These are phyloP conservation scores for Brassica cretica DNA, from an alignment of 345 rosid genomes.

Conservation along the genomic window DNA sequence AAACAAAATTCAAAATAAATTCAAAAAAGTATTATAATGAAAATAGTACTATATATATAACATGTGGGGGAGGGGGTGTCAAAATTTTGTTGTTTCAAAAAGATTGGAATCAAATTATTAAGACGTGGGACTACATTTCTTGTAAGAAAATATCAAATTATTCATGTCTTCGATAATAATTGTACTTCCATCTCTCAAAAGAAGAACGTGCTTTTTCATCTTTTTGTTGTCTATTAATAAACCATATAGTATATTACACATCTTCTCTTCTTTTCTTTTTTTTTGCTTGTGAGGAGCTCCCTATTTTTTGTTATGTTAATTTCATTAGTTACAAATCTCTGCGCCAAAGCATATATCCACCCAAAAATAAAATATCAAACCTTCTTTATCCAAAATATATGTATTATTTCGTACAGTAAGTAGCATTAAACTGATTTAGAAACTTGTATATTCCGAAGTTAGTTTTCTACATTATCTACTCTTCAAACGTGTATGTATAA, in stretches of 20 bases:
- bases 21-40: neutral
- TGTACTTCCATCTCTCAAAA: slow-evolving; percentile 37
- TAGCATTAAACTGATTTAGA: neutral
- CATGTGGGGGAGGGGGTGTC: slow-evolving; percentile 19
- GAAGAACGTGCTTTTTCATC: slow-evolving; percentile 19
- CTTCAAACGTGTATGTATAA: slow-evolving; percentile 12
- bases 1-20: no score
- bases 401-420: neutral
- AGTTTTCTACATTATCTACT: slow-evolving; percentile 19
- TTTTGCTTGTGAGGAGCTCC: neutral
- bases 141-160: slow-evolving; percentile 19
- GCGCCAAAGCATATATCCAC: neutral
- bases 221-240: neutral
- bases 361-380: neutral
- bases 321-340: neutral
- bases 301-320: neutral
- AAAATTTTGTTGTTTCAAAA: slow-evolving; percentile 30
- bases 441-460: neutral
- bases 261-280: neutral
- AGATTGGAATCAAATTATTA: slow-evolving; percentile 28
- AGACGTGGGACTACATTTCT: slow-evolving; percentile 31
- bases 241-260: neutral
- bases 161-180: slow-evolving; percentile 22
- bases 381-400: neutral
- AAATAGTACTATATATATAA: neutral